Base-by-base conservation (phyloP, 495 filamentous ascomycete species). In the Aspergillus homomorphus region DNA sequence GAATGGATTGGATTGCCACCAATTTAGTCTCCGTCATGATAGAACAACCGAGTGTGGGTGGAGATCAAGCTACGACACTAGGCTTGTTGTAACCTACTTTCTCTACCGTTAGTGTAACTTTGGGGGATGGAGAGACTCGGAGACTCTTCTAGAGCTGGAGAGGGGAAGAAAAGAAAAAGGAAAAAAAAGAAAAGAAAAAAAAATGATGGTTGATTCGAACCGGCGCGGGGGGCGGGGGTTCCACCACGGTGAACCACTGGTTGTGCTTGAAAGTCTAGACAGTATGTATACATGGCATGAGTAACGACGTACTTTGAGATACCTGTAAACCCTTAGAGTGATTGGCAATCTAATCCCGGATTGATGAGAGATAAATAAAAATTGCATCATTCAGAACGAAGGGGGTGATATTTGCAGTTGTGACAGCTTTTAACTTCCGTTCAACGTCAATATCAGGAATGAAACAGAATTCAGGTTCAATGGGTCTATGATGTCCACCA, bases 91-190 rank as follows among this genome's bases (percentile, higher is more conserved):
- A 38, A 38, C 33, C 33, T 38, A 38, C 7, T 7, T 28, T 28
- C 26, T 28, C 9, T 28, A 28, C 26, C 26, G 26, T 28, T 38
- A 12, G 33, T 38, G 33, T 38, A 12, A 38, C 33, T 38, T 38
- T 38, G 23, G n/a, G 19, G 18, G 44, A 45, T 50, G 24, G 23
- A 33, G 6, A 33, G 23, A 26, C 28, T 43, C 42, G 12, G n/a
- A 28, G 18, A 42, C 22, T 54, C n/a, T 54, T 44, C 24, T 44
- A 44, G 33, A 54, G 15, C 10, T 38, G 43, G 51, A 55, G n/a
- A 18, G 21, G 10, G 22, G 18, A 22, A 38, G 16, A n/a, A 45
- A 45, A 42, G 20, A 50, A 4, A 9, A 30, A 30, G 9, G 26
- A 30, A 30, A 30, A 9, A 30, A 9, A 30, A 9, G 4, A 4